These are phyloP conservation scores for Epicoccum sorghinum DNA, from an alignment of 2,329 filamentous ascomycete species.

Conservation along the genomic window DNA sequence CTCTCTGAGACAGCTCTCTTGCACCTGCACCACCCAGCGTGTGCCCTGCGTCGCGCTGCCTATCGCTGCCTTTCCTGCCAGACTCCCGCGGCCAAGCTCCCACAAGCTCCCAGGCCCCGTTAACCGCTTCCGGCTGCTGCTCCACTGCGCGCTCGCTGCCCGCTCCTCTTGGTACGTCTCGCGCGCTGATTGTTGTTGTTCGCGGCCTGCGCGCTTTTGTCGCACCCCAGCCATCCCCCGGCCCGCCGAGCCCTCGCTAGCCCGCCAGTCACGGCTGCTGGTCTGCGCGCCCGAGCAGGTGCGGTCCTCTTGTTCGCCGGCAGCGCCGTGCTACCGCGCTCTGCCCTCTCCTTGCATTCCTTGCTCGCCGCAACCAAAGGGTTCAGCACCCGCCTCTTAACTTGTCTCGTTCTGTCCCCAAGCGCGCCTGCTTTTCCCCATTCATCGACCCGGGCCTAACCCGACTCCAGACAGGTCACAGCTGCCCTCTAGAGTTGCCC, in stretches of 20 bases:
- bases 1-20: slow-evolving; percentile 48
- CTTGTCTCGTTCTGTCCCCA: slow-evolving; percentile 45
- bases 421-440: slow-evolving; percentile 47
- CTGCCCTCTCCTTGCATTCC: slow-evolving; percentile 45
- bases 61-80: slow-evolving; percentile 24
- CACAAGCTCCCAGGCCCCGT: slow-evolving; percentile 22
- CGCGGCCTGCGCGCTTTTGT: slow-evolving; percentile 14
- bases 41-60: slow-evolving; percentile 28
- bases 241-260: slow-evolving; percentile 16
- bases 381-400: slow-evolving; percentile 34
- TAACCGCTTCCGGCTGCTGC: slow-evolving; percentile 11
- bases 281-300: slow-evolving; percentile 18
- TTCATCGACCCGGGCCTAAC: slow-evolving; percentile 45
- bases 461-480: slow-evolving; percentile 24
- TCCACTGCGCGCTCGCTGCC: slow-evolving; percentile 6
- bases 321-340: slow-evolving; percentile 40
- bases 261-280: slow-evolving; percentile 8
- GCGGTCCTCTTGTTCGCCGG: slow-evolving; percentile 20
- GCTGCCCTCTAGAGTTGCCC: slow-evolving; percentile 25
- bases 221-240: slow-evolving; percentile 18
- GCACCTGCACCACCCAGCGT: slow-evolving; percentile 38
- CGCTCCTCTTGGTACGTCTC: slow-evolving; percentile 25
- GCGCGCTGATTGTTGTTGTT: slow-evolving; percentile 13
- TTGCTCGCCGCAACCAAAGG: slow-evolving; percentile 42
- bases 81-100: slow-evolving; percentile 28